phyloP scores from a whole-genome alignment of 768 basidiomycete genomes.

The Leccinum sublutescens region DNA sequence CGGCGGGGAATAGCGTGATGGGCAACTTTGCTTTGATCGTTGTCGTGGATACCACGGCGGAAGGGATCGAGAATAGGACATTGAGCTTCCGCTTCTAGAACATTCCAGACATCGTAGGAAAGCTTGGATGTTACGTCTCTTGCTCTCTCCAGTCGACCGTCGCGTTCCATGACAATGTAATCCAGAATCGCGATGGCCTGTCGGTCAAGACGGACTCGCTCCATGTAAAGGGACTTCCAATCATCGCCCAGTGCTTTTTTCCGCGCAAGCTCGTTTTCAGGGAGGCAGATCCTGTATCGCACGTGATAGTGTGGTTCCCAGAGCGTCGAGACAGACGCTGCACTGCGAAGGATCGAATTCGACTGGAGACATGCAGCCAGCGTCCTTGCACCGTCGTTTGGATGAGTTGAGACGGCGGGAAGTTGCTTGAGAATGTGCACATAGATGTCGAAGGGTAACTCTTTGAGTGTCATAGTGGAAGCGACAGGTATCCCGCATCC shows the following conservation, averaged over 20 bases:
- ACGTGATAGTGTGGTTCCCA: slow-evolving; percentile 55
- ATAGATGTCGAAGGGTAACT: slow-evolving; percentile 37
- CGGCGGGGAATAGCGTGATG: slow-evolving; percentile 39
- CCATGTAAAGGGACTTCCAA: slow-evolving; percentile 48
- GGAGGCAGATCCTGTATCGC: slow-evolving; percentile 46
- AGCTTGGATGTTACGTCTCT: slow-evolving; percentile 37
- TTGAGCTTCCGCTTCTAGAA: slow-evolving; percentile 40
- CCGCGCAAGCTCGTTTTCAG: slow-evolving; percentile 37
- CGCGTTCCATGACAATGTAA: slow-evolving; percentile 36
- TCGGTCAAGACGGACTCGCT: slow-evolving; percentile 44
- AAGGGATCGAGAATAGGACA: slow-evolving; percentile 36
- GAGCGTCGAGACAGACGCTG: slow-evolving; percentile 39
- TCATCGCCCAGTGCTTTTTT: slow-evolving; percentile 31
- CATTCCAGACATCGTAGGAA: slow-evolving; percentile 58
- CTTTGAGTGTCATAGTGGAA: slow-evolving; percentile 18
- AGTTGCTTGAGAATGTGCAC: slow-evolving; percentile 37
- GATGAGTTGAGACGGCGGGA: slow-evolving; percentile 26
- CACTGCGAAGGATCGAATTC: slow-evolving; percentile 42
- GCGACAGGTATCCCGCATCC: not conserved
- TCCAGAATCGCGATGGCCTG: slow-evolving; percentile 42
- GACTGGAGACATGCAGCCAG: slow-evolving; percentile 41
- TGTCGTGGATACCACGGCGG: slow-evolving; percentile 14
- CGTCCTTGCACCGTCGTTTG: slow-evolving; percentile 29
- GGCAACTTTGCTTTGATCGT: slow-evolving; percentile 3
- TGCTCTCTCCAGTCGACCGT: slow-evolving; percentile 40